Evolutionary conservation across 768 basidiomycete genomes (phyloP), one percentile per base, ranked within the genome.

Genomic region (Chlorophyllum brunneum): DNA sequence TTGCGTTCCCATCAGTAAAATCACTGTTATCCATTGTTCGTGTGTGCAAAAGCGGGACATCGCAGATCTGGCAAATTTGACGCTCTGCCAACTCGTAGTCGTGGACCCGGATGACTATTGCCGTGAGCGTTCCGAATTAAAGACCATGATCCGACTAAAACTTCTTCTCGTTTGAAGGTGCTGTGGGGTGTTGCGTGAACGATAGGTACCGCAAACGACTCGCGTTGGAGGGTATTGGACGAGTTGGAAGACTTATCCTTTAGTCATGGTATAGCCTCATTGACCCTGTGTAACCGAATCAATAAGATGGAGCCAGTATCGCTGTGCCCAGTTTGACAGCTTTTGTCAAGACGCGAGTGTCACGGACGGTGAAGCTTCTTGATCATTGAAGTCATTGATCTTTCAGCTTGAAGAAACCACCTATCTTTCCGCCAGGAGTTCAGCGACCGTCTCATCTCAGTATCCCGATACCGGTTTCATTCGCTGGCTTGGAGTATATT

Each of bases 21-120:
- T 83, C 11, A 76, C 75, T 0, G 72, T 79, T 24, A 78, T 83
- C 55, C 77, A 82, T 58, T 84, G 82, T 62, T 70, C 78, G 13
- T 76, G 77, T 52, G 80, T 83, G 22, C 68, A 73, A 57, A 79
- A 83, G 50, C 64, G 69, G 51, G 77, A 83, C 55, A 73, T 85
- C 52, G 56, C 82, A 33, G 70, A 75, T 46, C 60, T 86, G 31
- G 78, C 80, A 11, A 56, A 65, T 48, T 61, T 71, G 58, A 76
- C 78, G 0, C 61, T 67, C 22, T 83, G 81, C 58, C 67, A 76
- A 43, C 65, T 84, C 9, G 65, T 76, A 39, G 66, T 75, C 48
- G 63, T 68, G 8, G 65, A 63, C 16, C 38, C 45, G 24, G 72
- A 72, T 6, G 79, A 84, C 60, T 77, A 76, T 59, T 83, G 82